phyloP scores from a whole-genome alignment of 257 asterid genomes.

The Forsythia viridissima region DNA sequence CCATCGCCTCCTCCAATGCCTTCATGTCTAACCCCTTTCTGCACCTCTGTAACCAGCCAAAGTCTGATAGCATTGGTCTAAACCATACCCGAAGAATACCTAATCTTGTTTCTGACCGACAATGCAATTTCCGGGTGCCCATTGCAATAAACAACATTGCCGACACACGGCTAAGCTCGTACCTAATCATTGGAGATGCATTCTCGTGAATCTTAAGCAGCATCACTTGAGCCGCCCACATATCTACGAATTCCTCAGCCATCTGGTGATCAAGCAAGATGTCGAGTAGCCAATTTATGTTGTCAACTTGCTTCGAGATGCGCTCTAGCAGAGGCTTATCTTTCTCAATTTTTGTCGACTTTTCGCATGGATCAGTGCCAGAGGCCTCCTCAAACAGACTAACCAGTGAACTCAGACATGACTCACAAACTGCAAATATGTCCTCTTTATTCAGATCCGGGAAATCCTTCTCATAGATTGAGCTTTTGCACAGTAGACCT shows the following conservation, averaged over 20 bases:
- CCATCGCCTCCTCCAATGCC: conserved; percentile 83
- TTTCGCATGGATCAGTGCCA: conserved; percentile 26
- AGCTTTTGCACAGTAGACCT: conserved; percentile 72
- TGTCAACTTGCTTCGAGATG: conserved; percentile 78
- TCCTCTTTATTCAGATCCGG: conserved; percentile 64
- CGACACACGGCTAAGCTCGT: conserved; percentile 83
- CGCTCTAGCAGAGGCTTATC: conserved; percentile 66
- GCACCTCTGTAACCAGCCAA: conserved; percentile 92
- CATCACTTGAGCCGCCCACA: conserved; percentile 67
- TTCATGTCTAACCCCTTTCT: conserved; percentile 77
- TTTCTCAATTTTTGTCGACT: conserved; percentile 32
- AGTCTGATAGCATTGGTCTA: conserved; percentile 80
- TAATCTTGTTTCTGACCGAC: conserved; percentile 66
- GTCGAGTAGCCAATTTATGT: conserved; percentile 80
- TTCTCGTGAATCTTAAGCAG: conserved; percentile 53
- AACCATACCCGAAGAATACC: conserved; percentile 68
- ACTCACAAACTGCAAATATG: conserved; percentile 50
- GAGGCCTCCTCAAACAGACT: conserved; percentile 64
- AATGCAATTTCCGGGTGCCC: conserved; percentile 80
- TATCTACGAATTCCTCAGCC: conserved; percentile 72
- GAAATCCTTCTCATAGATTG: conserved; percentile 55
- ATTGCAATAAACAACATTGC: conserved; percentile 74
- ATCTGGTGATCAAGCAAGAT: conserved; percentile 78
- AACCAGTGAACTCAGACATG: conserved; percentile 59
- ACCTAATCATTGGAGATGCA: conserved; percentile 79